Conservation (phyloP, 768 basidiomycete genomes). For the Mycena venus region DNA sequence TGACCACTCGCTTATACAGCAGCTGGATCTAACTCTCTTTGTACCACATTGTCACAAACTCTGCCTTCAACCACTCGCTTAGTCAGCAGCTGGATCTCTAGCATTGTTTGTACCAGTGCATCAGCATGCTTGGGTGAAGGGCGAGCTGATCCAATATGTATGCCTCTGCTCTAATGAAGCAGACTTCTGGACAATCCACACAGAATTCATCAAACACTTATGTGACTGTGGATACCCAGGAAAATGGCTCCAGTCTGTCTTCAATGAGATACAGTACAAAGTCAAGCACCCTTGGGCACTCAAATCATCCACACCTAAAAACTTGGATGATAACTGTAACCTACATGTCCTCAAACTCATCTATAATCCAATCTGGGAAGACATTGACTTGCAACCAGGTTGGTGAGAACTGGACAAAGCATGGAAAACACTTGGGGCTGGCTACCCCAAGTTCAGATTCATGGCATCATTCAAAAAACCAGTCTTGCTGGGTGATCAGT, state of each 20-base stretch:
- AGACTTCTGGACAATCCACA: constrained; percentile 11
- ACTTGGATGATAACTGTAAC: not conserved
- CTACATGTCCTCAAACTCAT: no score
- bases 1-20: no score
- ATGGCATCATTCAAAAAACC: constrained; percentile 16
- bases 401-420: no score
- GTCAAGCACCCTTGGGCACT: constrained; percentile 8
- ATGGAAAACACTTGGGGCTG: no score
- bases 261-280: constrained; percentile 17
- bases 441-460: constrained; percentile 7
- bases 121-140: constrained; percentile 16
- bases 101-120: no score
- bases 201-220: constrained; percentile 1
- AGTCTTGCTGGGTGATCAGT: constrained; percentile 19
- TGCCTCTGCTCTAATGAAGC: constrained; percentile 14
- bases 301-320: not conserved
- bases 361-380: constrained; percentile 23
- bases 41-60: no score
- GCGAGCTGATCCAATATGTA: no score
- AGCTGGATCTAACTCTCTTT: no score
- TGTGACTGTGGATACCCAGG: constrained; percentile 22
- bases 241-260: constrained; percentile 16
- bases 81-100: no score
- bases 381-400: constrained; percentile 1
- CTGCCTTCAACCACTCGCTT: no score